These are phyloP conservation scores for Bauhinia variegata DNA, from an alignment of 306 rosid genomes.

Conservation along the genomic window DNA sequence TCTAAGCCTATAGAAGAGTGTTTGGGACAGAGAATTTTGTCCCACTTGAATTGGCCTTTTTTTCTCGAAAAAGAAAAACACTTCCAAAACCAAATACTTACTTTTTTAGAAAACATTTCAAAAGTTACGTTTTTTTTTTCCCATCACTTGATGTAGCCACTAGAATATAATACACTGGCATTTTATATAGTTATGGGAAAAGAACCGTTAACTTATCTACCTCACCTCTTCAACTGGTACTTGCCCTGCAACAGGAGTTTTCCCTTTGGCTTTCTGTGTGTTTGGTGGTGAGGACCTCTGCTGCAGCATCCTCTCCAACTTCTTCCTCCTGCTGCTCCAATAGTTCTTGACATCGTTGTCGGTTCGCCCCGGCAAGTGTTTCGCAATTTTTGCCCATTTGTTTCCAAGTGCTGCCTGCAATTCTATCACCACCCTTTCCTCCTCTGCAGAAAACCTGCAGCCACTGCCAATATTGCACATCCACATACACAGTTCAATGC, in stretches of 20 bases:
- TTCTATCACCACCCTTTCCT: slow-evolving; percentile 63
- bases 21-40: too few relatives aligned
- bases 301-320: slow-evolving; percentile 41
- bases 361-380: slow-evolving; percentile 61
- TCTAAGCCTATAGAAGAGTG: too few relatives aligned
- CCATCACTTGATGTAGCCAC: too few relatives aligned
- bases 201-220: too few relatives aligned
- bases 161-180: too few relatives aligned
- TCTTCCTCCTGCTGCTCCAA: slow-evolving; percentile 64
- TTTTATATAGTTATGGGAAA: too few relatives aligned
- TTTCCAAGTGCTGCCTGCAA: slow-evolving; percentile 65
- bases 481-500: not conserved
- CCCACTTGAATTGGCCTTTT: too few relatives aligned
- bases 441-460: slow-evolving; percentile 64
- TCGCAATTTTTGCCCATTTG: slow-evolving; percentile 72
- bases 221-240: slow-evolving; percentile 36
- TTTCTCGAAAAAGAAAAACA: too few relatives aligned
- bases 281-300: slow-evolving; percentile 36
- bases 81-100: too few relatives aligned
- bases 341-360: slow-evolving; percentile 73
- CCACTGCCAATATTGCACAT: slow-evolving; percentile 44
- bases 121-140: too few relatives aligned
- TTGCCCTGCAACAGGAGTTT: slow-evolving; percentile 34
- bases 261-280: slow-evolving; percentile 44
- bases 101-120: too few relatives aligned